These are phyloP conservation scores for Pelargonium cotyledonis DNA, from an alignment of 441 rosid species.

Conservation along the genomic window DNA sequence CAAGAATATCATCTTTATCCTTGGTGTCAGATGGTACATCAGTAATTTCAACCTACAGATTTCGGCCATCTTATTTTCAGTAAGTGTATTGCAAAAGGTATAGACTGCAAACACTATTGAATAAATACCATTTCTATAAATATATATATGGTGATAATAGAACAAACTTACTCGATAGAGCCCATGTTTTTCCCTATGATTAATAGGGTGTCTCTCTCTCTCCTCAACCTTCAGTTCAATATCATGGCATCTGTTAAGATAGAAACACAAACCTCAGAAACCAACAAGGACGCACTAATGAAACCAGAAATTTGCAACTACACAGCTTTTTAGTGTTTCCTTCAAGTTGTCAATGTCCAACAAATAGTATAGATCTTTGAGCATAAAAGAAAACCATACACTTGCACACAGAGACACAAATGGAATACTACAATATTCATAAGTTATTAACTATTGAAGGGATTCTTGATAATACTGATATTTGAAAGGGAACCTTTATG, in stretches of 20 bases:
- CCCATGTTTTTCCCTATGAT: constrained; percentile 75
- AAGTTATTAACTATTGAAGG: no score
- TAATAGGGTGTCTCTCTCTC: constrained; percentile 83
- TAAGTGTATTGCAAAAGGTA: not conserved
- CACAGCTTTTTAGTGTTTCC: not conserved
- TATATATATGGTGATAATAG: not conserved
- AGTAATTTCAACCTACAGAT: constrained; percentile 60
- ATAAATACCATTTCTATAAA: not conserved
- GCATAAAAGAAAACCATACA: no score
- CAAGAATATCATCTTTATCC: constrained; percentile 95
- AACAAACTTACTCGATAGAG: constrained; percentile 63
- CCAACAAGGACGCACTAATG: not conserved
- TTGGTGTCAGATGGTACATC: constrained; percentile 77
- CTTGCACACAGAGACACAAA: no score
- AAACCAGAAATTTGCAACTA: not conserved
- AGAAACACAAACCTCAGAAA: constrained; percentile 21
- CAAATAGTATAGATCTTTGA: not conserved
- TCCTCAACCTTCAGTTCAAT: constrained; percentile 86
- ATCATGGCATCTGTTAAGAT: constrained; percentile 70
- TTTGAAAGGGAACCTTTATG: not conserved
- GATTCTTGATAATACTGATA: no score
- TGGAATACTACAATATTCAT: no score
- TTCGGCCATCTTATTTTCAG: constrained; percentile 18
- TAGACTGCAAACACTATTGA: not conserved
- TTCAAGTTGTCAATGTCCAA: not conserved